phyloP scores from a whole-genome alignment of 306 rosid species.

The Heteromeles arbutifolia region DNA sequence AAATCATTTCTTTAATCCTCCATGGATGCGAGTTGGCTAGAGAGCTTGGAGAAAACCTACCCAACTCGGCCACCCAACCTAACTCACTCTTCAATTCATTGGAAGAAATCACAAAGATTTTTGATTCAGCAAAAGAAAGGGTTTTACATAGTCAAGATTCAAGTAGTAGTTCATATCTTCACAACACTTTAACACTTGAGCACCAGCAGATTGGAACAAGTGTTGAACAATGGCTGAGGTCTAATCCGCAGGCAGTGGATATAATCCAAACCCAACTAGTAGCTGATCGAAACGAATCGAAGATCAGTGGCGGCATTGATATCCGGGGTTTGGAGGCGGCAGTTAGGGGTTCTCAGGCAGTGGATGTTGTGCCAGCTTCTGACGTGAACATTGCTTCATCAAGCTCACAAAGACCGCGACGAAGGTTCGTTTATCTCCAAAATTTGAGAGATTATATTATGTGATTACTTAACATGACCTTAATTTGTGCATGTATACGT shows the following conservation, averaged over 20 bases:
- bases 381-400: slow-evolving; percentile 8
- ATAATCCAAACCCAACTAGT: slow-evolving; percentile 21
- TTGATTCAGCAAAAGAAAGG: slow-evolving; percentile 26
- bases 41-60: slow-evolving; percentile 33
- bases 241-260: slow-evolving; percentile 14
- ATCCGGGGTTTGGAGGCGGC: not conserved
- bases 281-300: not conserved
- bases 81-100: slow-evolving; percentile 19
- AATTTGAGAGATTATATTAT: not conserved
- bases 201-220: slow-evolving; percentile 23
- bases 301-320: not conserved
- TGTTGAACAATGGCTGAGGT: slow-evolving; percentile 26
- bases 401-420: slow-evolving; percentile 31
- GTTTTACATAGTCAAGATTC: not conserved
- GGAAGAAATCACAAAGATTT: slow-evolving; percentile 32
- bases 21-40: slow-evolving; percentile 39
- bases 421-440: slow-evolving; percentile 25
- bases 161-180: not conserved
- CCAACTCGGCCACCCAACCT: slow-evolving; percentile 29
- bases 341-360: not conserved
- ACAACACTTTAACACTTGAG: not conserved
- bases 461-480: not conserved
- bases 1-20: slow-evolving; percentile 13
- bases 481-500: not conserved
- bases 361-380: slow-evolving; percentile 9